Conservation (phyloP, 2,329 filamentous ascomycete species). For the Penicillium capsulatum region DNA sequence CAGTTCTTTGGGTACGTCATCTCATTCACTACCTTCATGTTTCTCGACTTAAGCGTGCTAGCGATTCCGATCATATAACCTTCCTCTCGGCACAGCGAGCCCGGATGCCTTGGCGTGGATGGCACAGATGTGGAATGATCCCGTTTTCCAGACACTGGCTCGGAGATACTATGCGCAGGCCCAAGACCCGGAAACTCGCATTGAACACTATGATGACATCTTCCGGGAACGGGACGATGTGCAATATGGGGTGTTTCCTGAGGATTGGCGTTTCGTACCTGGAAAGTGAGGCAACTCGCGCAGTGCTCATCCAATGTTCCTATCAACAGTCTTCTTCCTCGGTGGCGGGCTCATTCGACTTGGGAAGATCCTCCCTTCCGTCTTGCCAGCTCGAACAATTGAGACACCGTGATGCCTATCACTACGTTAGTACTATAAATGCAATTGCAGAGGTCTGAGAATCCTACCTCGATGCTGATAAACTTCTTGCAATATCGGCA, state of each 20-base stretch:
- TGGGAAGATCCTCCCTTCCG: constrained; percentile 47
- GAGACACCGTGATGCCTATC: constrained; percentile 48
- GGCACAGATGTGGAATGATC: constrained; percentile 34
- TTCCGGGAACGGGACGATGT: constrained; percentile 26
- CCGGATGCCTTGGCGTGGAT: constrained; percentile 31
- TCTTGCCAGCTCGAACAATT: constrained; percentile 58
- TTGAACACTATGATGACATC: constrained; percentile 32
- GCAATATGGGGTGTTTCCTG: constrained; percentile 24
- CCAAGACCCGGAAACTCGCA: constrained; percentile 25
- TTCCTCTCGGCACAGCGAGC: constrained; percentile 26
- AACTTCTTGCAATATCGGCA: constrained; percentile 52
- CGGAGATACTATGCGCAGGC: constrained; percentile 29
- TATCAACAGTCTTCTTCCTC: constrained; percentile 1
- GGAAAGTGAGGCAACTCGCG: background rate
- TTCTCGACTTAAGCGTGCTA: constrained; percentile 8
- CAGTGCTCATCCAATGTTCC: no score
- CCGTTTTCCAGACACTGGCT: constrained; percentile 19
- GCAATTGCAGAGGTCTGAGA: background rate
- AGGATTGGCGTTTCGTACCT: constrained; percentile 28
- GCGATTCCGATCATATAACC: constrained; percentile 33
- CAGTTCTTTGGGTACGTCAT: constrained; percentile 35
- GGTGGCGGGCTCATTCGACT: constrained; percentile 6
- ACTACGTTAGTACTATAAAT: constrained; percentile 7
- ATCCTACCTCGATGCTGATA: constrained; percentile 59
- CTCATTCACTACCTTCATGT: background rate